These are phyloP conservation scores for Yamadazyma sp. DNA, from an alignment of 805 yeast species.

Conservation along the genomic window DNA sequence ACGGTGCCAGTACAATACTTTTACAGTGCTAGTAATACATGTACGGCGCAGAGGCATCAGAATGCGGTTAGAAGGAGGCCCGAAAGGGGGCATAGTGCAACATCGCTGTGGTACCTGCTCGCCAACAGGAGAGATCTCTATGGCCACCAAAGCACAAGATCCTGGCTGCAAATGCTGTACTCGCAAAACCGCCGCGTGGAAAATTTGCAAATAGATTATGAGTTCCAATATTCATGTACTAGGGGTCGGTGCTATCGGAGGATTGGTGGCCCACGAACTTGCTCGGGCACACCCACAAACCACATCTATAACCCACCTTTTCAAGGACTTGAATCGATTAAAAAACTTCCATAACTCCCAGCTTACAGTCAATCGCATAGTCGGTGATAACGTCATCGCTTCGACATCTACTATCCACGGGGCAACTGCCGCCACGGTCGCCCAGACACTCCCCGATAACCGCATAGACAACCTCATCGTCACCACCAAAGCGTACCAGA, in stretches of 20 bases:
- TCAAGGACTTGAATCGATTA: neutral
- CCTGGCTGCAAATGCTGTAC: no score
- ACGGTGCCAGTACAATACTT: no score
- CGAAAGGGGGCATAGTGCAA: no score
- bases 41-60: no score
- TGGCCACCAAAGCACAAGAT: no score
- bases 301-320: neutral
- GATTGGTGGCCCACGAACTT: slow-evolving; percentile 16
- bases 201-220: no score
- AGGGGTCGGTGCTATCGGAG: slow-evolving; percentile 18
- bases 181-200: no score
- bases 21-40: no score
- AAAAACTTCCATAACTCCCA: neutral
- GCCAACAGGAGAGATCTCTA: no score
- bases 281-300: slow-evolving; percentile 3
- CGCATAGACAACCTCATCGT: slow-evolving; percentile 56
- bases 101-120: no score
- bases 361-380: slow-evolving; percentile 12
- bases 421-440: neutral
- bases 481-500: slow-evolving; percentile 79
- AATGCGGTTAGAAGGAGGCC: no score
- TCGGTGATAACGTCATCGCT: slow-evolving; percentile 1
- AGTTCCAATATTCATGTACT: slow-evolving; percentile 12
- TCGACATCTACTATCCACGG: slow-evolving; percentile 2
- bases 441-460: neutral